A percentile compares a stretch with the other conserved stretches of the same genome.
Evolutionary conservation across 2,329 filamentous ascomycete genomes (phyloP).

Genomic region (Xylaria sp.): DNA sequence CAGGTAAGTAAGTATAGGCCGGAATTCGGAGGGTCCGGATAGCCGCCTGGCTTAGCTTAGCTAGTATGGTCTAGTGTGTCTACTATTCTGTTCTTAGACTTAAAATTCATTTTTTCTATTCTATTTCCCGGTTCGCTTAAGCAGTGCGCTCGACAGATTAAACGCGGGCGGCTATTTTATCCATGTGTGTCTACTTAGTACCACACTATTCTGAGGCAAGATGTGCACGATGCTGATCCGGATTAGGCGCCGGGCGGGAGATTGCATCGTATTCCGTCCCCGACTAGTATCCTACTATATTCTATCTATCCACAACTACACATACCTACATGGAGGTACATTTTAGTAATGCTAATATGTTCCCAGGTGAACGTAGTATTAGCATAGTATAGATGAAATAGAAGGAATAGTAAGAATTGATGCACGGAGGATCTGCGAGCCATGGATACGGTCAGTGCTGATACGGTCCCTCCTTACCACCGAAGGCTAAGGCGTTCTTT

Average conservation of each 20-base stretch:
- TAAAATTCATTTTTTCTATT: neutral
- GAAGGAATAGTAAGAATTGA: neutral
- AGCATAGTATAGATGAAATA: neutral
- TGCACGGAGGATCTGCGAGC: conserved; percentile 9
- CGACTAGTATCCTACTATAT: neutral
- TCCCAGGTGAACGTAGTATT: neutral
- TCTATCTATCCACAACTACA: neutral
- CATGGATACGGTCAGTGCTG: neutral
- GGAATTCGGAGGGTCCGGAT: conserved; percentile 31
- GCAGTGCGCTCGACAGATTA: conserved; percentile 15
- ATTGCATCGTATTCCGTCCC: conserved; percentile 22
- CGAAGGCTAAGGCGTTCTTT: conserved; percentile 5
- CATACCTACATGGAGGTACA: neutral
- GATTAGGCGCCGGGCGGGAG: conserved; percentile 33
- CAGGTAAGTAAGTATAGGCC: no score
- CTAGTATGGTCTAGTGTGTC: neutral
- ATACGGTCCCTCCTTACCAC: neutral
- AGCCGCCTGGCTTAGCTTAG: conserved; percentile 33
- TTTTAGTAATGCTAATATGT: neutral
- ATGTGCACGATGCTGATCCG: conserved; percentile 16
- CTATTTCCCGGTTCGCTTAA: neutral
- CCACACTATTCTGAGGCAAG: conserved; percentile 23
- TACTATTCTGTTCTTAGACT: conserved; percentile 15
- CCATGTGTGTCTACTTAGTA: neutral
- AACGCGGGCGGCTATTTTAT: conserved; percentile 34